Evolutionary conservation across 495 filamentous ascomycete genomes (phyloP), one percentile per base, ranked within the genome.

Genomic region (Daldinia bambusicola): DNA sequence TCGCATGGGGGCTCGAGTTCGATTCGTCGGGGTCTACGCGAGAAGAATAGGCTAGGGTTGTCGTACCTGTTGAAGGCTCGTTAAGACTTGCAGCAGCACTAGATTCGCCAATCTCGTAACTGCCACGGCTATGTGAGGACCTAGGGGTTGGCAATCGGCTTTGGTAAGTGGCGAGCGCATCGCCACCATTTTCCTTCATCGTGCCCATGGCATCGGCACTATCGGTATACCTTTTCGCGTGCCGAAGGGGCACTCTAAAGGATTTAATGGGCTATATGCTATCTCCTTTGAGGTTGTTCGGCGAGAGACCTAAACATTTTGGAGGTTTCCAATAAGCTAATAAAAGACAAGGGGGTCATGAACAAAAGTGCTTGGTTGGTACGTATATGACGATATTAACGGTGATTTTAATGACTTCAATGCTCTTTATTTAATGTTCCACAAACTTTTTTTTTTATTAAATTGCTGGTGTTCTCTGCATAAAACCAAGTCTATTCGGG

Each of bases 81-180:
- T 67, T 38, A 38, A 68, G 48, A 59, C 51, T 69, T 32, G 63
- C 40, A 10, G 74, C 38, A 4, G 53, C 56, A 64, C 77, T 77
- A 32, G 78, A 43, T 71, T 78, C 77, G 63, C 76, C 79, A 8
- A 69, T 52, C 9, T 76, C 77, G 43, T 75, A 74, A 62, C 75
- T 78, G 51, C 72, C 66, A 63, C 71, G 62, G 40, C 73, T 77
- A 40, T 68, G 61, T n/a, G 75, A 72, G 12, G 75, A 74, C 61
- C 67, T 72, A 20, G 75, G 50, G 2, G 71, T 69, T 16, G 75
- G 70, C 22, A 66, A 58, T 64, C 67, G 70, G 16, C 63, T 48
- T 62, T 50, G 61, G 57, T 60, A 60, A 7, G 55, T 69, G 40
- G 66, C 41, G 37, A 65, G 50, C 34, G 61, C 30, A 66, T 65